Conservation (phyloP, 2,329 filamentous ascomycete species). For the Penicillium sp. region DNA sequence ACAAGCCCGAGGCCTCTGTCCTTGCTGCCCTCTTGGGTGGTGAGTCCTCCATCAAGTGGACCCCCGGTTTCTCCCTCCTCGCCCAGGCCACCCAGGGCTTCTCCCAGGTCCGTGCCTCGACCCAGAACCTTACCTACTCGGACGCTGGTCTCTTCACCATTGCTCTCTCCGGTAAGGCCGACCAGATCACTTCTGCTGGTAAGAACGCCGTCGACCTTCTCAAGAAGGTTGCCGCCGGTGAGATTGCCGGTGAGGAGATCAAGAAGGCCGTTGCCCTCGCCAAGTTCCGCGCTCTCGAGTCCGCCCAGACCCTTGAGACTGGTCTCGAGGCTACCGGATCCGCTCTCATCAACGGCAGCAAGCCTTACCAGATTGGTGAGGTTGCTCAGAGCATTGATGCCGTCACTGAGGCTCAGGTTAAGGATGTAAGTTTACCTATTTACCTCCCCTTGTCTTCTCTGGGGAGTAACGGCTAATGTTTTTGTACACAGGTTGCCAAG, state of each 20-base stretch:
- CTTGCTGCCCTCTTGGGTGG: slow-evolving; percentile 84
- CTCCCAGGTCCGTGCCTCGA: slow-evolving; percentile 59
- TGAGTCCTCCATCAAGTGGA: slow-evolving; percentile 88
- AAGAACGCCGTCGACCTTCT: slow-evolving; percentile 70
- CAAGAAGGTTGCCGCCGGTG: slow-evolving; percentile 68
- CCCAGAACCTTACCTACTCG: slow-evolving; percentile 77
- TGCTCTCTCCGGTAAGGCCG: slow-evolving; percentile 65
- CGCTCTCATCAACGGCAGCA: slow-evolving; percentile 69
- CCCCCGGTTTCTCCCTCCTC: slow-evolving; percentile 80
- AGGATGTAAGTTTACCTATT: slow-evolving; percentile 59
- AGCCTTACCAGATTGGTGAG: slow-evolving; percentile 74
- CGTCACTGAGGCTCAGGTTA: slow-evolving; percentile 75
- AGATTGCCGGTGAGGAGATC: slow-evolving; percentile 73
- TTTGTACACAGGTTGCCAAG: slow-evolving; percentile 63
- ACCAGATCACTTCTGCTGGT: slow-evolving; percentile 64
- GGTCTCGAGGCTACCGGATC: slow-evolving; percentile 77
- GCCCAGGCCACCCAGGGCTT: slow-evolving; percentile 64
- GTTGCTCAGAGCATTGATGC: slow-evolving; percentile 68
- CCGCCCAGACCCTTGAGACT: slow-evolving; percentile 65
- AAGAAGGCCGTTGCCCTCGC: slow-evolving; percentile 85
- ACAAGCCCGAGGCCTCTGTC: slow-evolving; percentile 83
- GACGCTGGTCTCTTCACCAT: slow-evolving; percentile 86
- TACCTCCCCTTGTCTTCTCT: too few species aligned
- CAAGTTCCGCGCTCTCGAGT: slow-evolving; percentile 83
- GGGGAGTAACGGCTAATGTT: too few species aligned